Conservation (phyloP, 2,329 filamentous ascomycete genomes). For the Colletotrichum eleusines region DNA sequence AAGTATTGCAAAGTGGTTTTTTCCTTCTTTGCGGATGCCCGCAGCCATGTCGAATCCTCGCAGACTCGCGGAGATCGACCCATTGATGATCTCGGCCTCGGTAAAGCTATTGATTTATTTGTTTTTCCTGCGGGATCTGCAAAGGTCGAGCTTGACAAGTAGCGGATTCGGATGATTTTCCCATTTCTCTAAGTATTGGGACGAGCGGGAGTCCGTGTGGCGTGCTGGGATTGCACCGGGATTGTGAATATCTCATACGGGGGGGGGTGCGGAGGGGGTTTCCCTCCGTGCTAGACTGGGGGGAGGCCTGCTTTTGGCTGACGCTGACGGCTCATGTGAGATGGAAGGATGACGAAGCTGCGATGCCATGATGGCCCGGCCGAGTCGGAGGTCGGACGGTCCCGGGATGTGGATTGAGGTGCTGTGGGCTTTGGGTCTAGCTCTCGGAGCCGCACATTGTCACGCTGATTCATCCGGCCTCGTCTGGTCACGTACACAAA, state of each 20-base stretch:
- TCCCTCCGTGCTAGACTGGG: background rate
- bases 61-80: background rate
- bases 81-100: background rate
- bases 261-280: background rate
- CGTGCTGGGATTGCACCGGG: slow-evolving; percentile 13
- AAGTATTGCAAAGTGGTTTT: background rate
- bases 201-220: slow-evolving; percentile 33
- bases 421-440: background rate
- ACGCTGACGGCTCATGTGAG: background rate
- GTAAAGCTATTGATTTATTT: background rate
- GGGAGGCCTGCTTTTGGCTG: background rate
- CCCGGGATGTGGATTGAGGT: slow-evolving; percentile 26
- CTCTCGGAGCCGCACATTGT: slow-evolving; percentile 7
- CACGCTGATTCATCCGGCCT: background rate
- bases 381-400: background rate
- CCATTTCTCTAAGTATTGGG: background rate
- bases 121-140: background rate
- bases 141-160: background rate
- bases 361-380: slow-evolving; percentile 5
- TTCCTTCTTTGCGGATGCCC: background rate
- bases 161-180: slow-evolving; percentile 11
- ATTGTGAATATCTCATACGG: slow-evolving; percentile 14
- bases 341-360: background rate
- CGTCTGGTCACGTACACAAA: slow-evolving; percentile 5
- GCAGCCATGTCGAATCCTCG: background rate